A percentile compares a stretch with the other conserved stretches of the same genome.
phyloP scores from a whole-genome alignment of 257 asterid species.

The Anisodus acutangulus region DNA sequence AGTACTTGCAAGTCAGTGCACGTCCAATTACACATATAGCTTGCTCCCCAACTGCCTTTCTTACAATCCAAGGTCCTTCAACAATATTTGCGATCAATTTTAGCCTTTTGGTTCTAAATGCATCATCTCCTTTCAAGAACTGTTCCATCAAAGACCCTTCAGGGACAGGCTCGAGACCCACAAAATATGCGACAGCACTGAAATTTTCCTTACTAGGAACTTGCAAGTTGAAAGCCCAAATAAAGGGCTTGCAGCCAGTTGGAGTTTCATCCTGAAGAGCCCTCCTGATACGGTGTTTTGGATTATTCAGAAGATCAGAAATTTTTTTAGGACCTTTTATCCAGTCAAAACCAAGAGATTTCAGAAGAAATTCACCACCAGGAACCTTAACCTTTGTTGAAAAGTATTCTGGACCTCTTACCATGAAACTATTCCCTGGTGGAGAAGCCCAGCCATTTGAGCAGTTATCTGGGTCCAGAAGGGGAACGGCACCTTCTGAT shows the following conservation, averaged over 20 bases:
- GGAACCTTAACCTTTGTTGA: constrained; percentile 63
- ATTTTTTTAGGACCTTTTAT: constrained; percentile 73
- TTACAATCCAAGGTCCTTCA: constrained; percentile 88
- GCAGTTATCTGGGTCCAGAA: constrained; percentile 59
- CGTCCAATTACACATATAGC: constrained; percentile 76
- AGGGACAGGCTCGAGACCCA: constrained; percentile 42
- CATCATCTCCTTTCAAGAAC: constrained; percentile 70
- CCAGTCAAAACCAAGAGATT: constrained; percentile 92
- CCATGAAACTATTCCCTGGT: constrained; percentile 65
- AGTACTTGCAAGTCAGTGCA: constrained; percentile 61
- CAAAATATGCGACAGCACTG: constrained; percentile 77
- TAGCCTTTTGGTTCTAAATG: constrained; percentile 55
- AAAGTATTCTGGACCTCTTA: constrained; percentile 77
- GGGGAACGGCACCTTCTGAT: constrained; percentile 77
- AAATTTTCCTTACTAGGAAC: constrained; percentile 80
- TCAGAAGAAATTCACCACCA: constrained; percentile 72
- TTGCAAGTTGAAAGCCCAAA: constrained; percentile 89
- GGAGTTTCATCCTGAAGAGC: constrained; percentile 55
- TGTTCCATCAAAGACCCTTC: constrained; percentile 59
- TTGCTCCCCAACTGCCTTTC: constrained; percentile 84
- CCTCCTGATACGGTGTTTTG: constrained; percentile 62
- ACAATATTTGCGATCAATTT: constrained; percentile 74
- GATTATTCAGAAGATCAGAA: constrained; percentile 59
- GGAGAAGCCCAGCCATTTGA: constrained; percentile 89
- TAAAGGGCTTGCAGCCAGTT: constrained; percentile 55